Evolutionary conservation across 2,329 filamentous ascomycete species (phyloP).

Genomic region (Fusarium foetens): DNA sequence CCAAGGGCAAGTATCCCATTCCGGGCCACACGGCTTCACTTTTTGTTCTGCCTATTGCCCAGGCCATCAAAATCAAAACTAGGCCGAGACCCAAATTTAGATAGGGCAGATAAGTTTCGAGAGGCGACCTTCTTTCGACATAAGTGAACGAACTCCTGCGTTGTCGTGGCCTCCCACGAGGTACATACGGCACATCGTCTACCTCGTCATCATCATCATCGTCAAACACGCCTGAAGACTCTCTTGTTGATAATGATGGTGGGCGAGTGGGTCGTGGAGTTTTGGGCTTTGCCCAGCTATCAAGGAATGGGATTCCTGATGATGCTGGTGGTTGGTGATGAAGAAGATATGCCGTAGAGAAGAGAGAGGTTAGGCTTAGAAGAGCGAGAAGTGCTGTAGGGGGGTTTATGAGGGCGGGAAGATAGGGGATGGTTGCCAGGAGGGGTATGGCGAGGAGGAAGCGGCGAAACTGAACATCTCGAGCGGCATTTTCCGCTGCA

Average conservation of each 20-base stretch:
- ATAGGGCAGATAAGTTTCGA: constrained; percentile 68
- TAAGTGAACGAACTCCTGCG: constrained; percentile 39
- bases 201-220: constrained; percentile 37
- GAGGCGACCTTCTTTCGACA: constrained; percentile 52
- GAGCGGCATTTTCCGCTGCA: constrained; percentile 62
- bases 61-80: constrained; percentile 60
- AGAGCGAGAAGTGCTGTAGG: constrained; percentile 58
- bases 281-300: constrained; percentile 53
- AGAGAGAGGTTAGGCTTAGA: constrained; percentile 71
- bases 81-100: constrained; percentile 68
- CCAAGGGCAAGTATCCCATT: constrained; percentile 62
- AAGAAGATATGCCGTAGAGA: constrained; percentile 70
- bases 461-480: constrained; percentile 67
- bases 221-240: constrained; percentile 20
- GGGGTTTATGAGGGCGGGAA: constrained; percentile 50
- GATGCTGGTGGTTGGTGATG: constrained; percentile 63
- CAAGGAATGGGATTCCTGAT: constrained; percentile 64
- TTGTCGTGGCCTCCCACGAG: constrained; percentile 28
- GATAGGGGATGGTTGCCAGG: constrained; percentile 65
- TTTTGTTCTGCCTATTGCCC: constrained; percentile 50
- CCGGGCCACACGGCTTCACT: constrained; percentile 53
- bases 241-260: constrained; percentile 33
- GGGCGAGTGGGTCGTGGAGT: constrained; percentile 42
- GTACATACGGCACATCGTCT: constrained; percentile 15
- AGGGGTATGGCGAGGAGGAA: constrained; percentile 70